A percentile compares a stretch with the other conserved stretches of the same genome.
Conservation (phyloP, 306 rosid genomes). For the Castanospermum australe region DNA sequence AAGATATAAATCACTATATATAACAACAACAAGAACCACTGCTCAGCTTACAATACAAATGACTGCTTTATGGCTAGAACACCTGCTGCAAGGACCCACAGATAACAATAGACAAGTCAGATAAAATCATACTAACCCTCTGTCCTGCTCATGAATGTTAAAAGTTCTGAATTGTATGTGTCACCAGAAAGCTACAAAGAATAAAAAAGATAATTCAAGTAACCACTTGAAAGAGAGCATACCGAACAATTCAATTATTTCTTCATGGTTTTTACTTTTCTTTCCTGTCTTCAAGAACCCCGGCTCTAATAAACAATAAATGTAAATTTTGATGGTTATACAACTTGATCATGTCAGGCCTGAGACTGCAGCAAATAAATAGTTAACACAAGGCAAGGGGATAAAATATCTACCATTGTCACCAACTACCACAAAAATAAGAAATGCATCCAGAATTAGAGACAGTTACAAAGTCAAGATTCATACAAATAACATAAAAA, state of each 20-base stretch:
- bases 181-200: neutral
- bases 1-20: slow-evolving; percentile 20
- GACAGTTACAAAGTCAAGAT: neutral
- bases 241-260: slow-evolving; percentile 1
- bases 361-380: slow-evolving; percentile 13
- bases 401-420: neutral
- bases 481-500: neutral
- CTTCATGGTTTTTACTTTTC: neutral
- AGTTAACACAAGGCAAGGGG: neutral
- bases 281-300: neutral
- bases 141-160: neutral
- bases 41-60: slow-evolving; percentile 22
- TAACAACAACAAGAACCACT: neutral
- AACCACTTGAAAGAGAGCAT: neutral
- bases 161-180: neutral
- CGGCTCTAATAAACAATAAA: neutral
- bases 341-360: neutral
- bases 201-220: neutral
- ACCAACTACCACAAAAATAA: neutral
- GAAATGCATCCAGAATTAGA: neutral
- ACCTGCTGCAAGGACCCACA: slow-evolving; percentile 41
- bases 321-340: neutral
- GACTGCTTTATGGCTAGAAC: slow-evolving; percentile 1
- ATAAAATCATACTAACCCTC: neutral
- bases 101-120: slow-evolving; percentile 20